phyloP scores from a whole-genome alignment of 768 basidiomycete genomes.

The Russula virescens region DNA sequence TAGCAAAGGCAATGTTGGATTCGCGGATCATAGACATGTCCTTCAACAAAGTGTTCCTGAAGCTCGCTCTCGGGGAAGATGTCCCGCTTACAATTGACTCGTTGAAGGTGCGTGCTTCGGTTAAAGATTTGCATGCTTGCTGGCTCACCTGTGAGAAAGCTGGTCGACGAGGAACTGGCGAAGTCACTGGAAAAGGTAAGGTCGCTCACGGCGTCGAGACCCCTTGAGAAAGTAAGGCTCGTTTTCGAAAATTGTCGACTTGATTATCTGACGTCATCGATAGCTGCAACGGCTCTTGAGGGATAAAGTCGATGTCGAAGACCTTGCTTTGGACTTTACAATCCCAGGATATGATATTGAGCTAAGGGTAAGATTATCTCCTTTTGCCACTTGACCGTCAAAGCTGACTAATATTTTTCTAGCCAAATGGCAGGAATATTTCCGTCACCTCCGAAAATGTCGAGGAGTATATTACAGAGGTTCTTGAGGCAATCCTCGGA shows the following conservation, averaged over 20 bases:
- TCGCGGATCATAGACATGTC: constrained; percentile 95
- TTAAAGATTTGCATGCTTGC: not conserved
- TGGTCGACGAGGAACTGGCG: constrained; percentile 80
- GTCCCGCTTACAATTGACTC: constrained; percentile 79
- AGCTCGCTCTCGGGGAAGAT: constrained; percentile 80
- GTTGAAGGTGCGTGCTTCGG: constrained; percentile 52
- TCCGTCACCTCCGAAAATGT: constrained; percentile 84
- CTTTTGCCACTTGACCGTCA: not conserved
- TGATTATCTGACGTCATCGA: not conserved
- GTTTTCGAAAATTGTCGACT: not conserved
- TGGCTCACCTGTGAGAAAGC: constrained; percentile 38
- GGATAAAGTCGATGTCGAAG: constrained; percentile 67
- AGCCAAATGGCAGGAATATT: constrained; percentile 77
- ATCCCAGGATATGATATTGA: constrained; percentile 95
- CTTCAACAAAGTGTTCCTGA: constrained; percentile 93
- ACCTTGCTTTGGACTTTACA: constrained; percentile 93
- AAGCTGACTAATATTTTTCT: constrained; percentile 8
- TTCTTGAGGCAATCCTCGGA: constrained; percentile 84
- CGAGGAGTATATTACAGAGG: constrained; percentile 80
- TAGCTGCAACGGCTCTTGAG: constrained; percentile 36
- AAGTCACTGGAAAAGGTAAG: constrained; percentile 80
- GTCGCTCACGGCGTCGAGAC: constrained; percentile 45
- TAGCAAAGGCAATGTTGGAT: constrained; percentile 95
- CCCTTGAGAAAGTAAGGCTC: constrained; percentile 36
- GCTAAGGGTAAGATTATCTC: constrained; percentile 49